Evolutionary conservation across 1,284 basidiomycete species (phyloP).

Genomic region (Nidula niveotomentosa): DNA sequence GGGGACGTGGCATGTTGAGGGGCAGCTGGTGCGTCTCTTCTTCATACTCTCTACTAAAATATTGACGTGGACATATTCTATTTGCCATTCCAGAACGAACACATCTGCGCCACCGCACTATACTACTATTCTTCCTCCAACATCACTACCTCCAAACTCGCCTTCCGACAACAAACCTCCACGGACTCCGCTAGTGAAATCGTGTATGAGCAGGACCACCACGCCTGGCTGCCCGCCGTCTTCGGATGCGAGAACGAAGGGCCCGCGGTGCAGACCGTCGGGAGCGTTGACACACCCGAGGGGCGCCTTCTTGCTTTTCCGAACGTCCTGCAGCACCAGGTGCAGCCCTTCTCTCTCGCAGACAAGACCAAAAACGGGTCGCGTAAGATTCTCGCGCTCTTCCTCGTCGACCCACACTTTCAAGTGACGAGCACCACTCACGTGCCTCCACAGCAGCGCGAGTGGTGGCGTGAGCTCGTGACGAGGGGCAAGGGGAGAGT

Average conservation of each 20-base stretch:
- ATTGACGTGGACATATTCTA: neutral
- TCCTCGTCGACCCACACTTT: slow-evolving; percentile 47
- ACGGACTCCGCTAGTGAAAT: slow-evolving; percentile 3
- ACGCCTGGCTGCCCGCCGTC: slow-evolving; percentile 24
- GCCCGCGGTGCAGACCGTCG: slow-evolving; percentile 27
- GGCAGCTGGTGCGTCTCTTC: slow-evolving; percentile 23
- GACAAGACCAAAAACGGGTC: slow-evolving; percentile 43
- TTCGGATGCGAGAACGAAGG: slow-evolving; percentile 22
- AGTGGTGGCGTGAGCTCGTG: slow-evolving; percentile 28
- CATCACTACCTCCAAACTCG: slow-evolving; percentile 23
- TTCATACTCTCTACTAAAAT: neutral
- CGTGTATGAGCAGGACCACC: slow-evolving; percentile 20
- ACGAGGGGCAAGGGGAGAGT: slow-evolving; percentile 13
- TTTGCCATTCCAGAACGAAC: slow-evolving; percentile 26
- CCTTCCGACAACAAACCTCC: slow-evolving; percentile 21
- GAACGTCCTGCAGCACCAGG: slow-evolving; percentile 44
- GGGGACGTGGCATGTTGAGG: slow-evolving; percentile 38
- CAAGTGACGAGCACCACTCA: slow-evolving; percentile 39
- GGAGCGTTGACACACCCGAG: slow-evolving; percentile 29
- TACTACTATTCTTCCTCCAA: slow-evolving; percentile 31
- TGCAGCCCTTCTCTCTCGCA: slow-evolving; percentile 38
- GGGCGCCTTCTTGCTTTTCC: slow-evolving; percentile 41
- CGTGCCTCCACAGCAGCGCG: slow-evolving; percentile 40
- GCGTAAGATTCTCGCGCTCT: slow-evolving; percentile 47
- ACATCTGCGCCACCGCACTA: slow-evolving; percentile 38